These are phyloP conservation scores for Termitomyces sp. DNA, from an alignment of 768 basidiomycete species.

Conservation along the genomic window DNA sequence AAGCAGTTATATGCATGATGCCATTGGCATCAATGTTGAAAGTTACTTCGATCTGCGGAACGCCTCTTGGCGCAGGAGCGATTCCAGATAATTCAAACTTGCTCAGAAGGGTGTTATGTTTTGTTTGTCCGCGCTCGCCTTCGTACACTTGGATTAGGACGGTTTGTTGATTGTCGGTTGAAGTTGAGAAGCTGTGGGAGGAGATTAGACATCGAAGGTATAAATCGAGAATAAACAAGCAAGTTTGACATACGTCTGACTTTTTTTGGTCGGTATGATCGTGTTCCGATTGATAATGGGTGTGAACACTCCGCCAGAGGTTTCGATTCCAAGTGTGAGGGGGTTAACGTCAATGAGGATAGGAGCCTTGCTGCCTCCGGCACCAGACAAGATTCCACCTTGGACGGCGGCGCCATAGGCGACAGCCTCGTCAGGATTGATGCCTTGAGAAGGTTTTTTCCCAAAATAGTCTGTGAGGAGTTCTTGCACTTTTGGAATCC, in stretches of 20 bases:
- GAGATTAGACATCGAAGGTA: too few species aligned
- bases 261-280: conserved; percentile 96
- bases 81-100: conserved; percentile 92
- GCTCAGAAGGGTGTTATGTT: conserved; percentile 88
- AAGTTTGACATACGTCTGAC: conserved; percentile 77
- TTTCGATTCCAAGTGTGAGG: conserved; percentile 98
- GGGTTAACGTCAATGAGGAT: conserved; percentile 97
- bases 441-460: conserved; percentile 96
- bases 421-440: conserved; percentile 99
- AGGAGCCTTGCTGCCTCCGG: conserved; percentile 84
- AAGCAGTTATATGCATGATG: conserved; percentile 78
- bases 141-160: conserved; percentile 90
- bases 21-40: conserved; percentile 88
- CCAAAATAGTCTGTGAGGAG: conserved; percentile 98
- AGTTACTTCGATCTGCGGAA: conserved; percentile 89
- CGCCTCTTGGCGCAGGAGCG: conserved; percentile 83
- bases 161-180: conserved; percentile 85
- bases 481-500: conserved; percentile 99
- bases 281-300: conserved; percentile 98
- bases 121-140: conserved; percentile 85
- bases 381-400: conserved; percentile 96
- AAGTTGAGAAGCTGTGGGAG: conserved; percentile 73
- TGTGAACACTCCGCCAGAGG: conserved; percentile 96
- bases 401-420: conserved; percentile 99
- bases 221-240: background rate